Base-by-base conservation (phyloP, 1,139 yeast species). In the Pichia sp. region DNA sequence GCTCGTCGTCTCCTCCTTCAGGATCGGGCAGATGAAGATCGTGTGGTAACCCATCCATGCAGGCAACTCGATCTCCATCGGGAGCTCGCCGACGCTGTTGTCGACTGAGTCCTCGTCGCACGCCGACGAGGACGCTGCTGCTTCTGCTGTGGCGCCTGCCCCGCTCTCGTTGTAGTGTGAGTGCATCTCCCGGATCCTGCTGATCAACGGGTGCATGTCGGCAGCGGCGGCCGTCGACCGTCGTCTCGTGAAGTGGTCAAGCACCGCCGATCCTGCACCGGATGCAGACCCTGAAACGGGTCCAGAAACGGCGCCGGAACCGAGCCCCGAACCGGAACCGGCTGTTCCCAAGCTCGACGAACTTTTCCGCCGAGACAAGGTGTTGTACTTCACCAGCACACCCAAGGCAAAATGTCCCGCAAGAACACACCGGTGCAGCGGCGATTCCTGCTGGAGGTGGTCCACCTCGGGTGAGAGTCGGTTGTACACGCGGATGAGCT, bases 1-100 rank as follows among this genome's bases (percentile, higher is more conserved):
- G 12, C 66, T 68, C 0, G 86, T 82, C 0, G 88, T 78, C 64
- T 92, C 97, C 63, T 90, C 96, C 68, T 89, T 57, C 17, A 53
- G 40, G 24, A 57, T 51, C 2, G 60, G 60, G 40, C 60, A 57
- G n/a, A 57, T 53, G 29, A 57, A 53, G 10, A 55, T 49, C 6
- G 52, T 46, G 34, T 53, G 56, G 29, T 50, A 49, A 10, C 46
- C 50, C 45, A 87, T 7, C 93, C 80, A 70, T 0, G 69, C 67
- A 0, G 89, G 88, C 33, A 84, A 67, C 34, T 77, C 75, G 43
- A 82, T 75, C 58, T 81, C 87, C 52, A 83, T 80, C 3, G 88
- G 87, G 34, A 84, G 66, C 65, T 84, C 87, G 58, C 78, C 74
- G n/a, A 38, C 17, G 24, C 17, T 36, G 20, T 44, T 36, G 16